Base-by-base conservation (phyloP, 2,329 filamentous ascomycete genomes). In the Nothophaeocryptopus gaeumannii region DNA sequence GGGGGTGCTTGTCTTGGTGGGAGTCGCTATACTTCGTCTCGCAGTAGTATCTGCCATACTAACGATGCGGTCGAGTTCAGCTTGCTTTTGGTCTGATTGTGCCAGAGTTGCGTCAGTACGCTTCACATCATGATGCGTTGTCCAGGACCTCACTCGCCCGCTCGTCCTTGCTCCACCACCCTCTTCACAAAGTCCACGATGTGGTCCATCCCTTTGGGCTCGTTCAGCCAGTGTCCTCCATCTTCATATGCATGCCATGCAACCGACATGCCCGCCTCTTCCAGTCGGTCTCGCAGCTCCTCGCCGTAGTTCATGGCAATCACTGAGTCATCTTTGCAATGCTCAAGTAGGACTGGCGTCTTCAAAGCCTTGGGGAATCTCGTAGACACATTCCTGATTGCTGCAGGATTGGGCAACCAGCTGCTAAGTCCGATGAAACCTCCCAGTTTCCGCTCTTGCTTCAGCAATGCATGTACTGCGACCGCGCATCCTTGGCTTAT, bases 401-500 rank as follows among this genome's bases (percentile, higher is more conserved):
- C 31, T 8, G 44, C 42, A 14, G 14, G 39, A 36, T 44, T 41
- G 12, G 57, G 55, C 31, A 60, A 30, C 59, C 59, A 63, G 34
- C 52, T 50, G 16, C 47, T 54, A 3, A 63, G 39, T 0, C 60
- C 59, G 36, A 63, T 44, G 36, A 63, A 58, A 11, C 50, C 59
- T 26, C 47, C 54, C 8, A 63, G 39, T 11, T 20, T 38, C 13
- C 41, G 29, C 8, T 53, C 44, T 20, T 45, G 39, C 31, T 47
- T 45, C 8, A 59, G 49, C 15, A 60, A 44, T 2, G 58, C 54
- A 47, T 54, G 46, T 11, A 60, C 42, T 3, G 49, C 57, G 2
- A 57, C 50, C 2, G 58, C 60, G 39, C 54, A 55, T 4, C 60
- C 60, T 39, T 61, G 60, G 30, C 58, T 59, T 11, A 63, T 60